phyloP scores from a whole-genome alignment of 306 rosid genomes.

The Trifolium pratense region DNA sequence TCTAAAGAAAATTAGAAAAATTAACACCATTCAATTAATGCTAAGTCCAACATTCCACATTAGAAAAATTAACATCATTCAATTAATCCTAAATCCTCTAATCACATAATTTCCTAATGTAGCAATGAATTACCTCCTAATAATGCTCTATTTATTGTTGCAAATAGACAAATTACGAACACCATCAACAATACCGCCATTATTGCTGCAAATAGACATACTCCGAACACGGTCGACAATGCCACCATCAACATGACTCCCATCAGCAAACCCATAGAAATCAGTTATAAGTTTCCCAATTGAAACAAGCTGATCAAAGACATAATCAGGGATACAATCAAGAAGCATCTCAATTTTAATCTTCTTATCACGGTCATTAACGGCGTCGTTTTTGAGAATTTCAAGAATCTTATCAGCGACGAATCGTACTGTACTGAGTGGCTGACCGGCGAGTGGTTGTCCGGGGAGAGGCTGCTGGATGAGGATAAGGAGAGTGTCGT shows the following conservation, averaged over 20 bases:
- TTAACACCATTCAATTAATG: too few relatives aligned
- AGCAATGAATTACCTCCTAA: not conserved
- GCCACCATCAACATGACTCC: constrained; percentile 62
- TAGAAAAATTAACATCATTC: not conserved
- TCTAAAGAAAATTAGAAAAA: too few relatives aligned
- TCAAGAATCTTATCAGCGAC: constrained; percentile 87
- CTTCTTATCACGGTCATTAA: constrained; percentile 74
- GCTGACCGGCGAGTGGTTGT: constrained; percentile 81
- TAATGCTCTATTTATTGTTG: not conserved
- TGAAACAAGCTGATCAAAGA: constrained; percentile 70
- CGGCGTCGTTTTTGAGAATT: constrained; percentile 63
- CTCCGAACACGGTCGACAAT: constrained; percentile 65
- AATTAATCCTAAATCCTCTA: not conserved
- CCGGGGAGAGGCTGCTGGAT: constrained; percentile 52
- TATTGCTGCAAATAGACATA: not conserved
- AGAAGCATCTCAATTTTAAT: constrained; percentile 81
- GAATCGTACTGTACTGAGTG: constrained; percentile 69
- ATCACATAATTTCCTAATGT: not conserved
- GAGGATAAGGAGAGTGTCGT: constrained; percentile 82
- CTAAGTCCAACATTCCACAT: too few relatives aligned
- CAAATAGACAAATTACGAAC: too few relatives aligned
- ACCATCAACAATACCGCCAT: too few relatives aligned
- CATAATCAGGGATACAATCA: constrained; percentile 54
- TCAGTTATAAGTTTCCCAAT: constrained; percentile 82
- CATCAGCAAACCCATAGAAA: constrained; percentile 50